Conservation (phyloP, 2,329 filamentous ascomycete genomes). For the Cladosporium sp. region DNA sequence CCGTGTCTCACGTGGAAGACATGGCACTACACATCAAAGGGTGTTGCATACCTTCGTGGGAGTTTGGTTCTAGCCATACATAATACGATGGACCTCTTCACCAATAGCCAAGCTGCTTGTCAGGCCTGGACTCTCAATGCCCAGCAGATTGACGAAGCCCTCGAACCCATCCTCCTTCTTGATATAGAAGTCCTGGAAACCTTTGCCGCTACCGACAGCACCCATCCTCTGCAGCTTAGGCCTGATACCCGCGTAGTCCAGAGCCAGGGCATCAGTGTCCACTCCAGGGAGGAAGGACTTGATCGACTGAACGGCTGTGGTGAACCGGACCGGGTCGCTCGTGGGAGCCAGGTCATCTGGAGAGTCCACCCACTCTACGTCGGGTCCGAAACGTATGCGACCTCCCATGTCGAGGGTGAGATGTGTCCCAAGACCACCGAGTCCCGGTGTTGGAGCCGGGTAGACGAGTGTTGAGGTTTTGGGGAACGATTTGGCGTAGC, state of each 20-base stretch:
- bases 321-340: slow-evolving; percentile 58
- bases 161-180: slow-evolving; percentile 66
- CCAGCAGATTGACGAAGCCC: slow-evolving; percentile 84
- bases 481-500: slow-evolving; percentile 63
- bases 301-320: slow-evolving; percentile 67
- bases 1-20: no score
- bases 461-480: slow-evolving; percentile 72
- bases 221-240: slow-evolving; percentile 69
- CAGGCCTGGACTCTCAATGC: slow-evolving; percentile 88
- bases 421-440: slow-evolving; percentile 84
- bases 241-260: slow-evolving; percentile 88
- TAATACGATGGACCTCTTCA: slow-evolving; percentile 60
- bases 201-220: slow-evolving; percentile 54
- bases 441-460: slow-evolving; percentile 74
- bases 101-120: slow-evolving; percentile 83
- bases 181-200: slow-evolving; percentile 81
- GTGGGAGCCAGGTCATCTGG: slow-evolving; percentile 57
- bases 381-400: slow-evolving; percentile 82
- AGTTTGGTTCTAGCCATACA: slow-evolving; percentile 36
- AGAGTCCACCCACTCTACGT: slow-evolving; percentile 83
- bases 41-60: no score
- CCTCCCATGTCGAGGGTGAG: slow-evolving; percentile 84
- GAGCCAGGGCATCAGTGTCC: slow-evolving; percentile 56
- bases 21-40: no score
- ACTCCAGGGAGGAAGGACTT: slow-evolving; percentile 70